Evolutionary conservation across 148 eudicot genomes (phyloP).

Genomic region (Cornus suecica): DNA sequence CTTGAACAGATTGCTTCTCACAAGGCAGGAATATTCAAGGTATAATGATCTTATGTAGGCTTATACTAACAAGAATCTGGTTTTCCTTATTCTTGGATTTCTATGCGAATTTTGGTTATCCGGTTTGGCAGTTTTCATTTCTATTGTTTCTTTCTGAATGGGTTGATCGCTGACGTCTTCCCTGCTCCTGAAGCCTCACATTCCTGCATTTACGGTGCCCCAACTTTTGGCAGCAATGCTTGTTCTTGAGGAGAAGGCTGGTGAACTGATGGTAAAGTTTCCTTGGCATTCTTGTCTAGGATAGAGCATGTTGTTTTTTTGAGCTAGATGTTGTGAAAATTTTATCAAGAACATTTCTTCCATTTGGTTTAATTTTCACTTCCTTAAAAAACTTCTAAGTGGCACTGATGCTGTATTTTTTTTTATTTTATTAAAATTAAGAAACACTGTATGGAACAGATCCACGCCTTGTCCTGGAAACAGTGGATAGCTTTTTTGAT

Average conservation of each 20-base stretch:
- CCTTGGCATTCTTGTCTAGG: background rate
- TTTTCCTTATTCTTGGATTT: constrained; percentile 5
- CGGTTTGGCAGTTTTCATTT: constrained; percentile 30
- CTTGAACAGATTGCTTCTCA: constrained; percentile 70
- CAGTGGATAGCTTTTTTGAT: background rate
- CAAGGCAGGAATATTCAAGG: constrained; percentile 92
- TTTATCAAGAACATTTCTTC: background rate
- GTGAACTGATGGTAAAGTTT: constrained; percentile 40
- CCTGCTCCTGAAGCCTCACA: constrained; percentile 65
- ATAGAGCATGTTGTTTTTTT: background rate
- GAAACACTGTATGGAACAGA: background rate
- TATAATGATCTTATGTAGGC: constrained; percentile 24
- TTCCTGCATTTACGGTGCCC: constrained; percentile 72
- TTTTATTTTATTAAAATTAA: too few relatives aligned
- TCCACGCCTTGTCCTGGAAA: background rate
- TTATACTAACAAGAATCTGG: constrained; percentile 7
- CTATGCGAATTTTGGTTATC: constrained; percentile 16
- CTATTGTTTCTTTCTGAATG: constrained; percentile 42
- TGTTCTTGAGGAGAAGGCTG: constrained; percentile 60
- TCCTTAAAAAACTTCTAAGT: background rate
- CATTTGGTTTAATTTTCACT: background rate
- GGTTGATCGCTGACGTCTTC: constrained; percentile 44
- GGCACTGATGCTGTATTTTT: background rate
- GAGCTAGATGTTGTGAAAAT: background rate
- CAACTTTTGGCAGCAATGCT: constrained; percentile 81